A percentile compares a stretch with the other conserved stretches of the same genome.
Evolutionary conservation across 495 filamentous ascomycete species (phyloP).

Genomic region (Talaromyces liani): DNA sequence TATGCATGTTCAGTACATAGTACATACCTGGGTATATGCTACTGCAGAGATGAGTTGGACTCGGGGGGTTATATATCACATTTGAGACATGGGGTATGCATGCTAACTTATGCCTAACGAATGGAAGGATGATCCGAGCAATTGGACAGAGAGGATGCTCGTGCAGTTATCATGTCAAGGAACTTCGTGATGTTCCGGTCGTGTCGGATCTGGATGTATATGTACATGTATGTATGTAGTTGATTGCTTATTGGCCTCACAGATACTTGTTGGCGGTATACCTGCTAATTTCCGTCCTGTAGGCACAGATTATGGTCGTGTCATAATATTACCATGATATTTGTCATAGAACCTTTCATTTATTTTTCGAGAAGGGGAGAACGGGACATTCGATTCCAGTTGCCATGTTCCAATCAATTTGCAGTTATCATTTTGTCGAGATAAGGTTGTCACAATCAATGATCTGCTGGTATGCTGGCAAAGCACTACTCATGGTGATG

Average conservation of each 20-base stretch:
- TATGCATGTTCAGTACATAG: neutral
- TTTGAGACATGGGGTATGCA: neutral
- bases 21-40: neutral
- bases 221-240: neutral
- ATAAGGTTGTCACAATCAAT: no score
- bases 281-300: neutral
- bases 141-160: neutral
- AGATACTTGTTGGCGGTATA: neutral
- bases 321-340: neutral
- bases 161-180: neutral
- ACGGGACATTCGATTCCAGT: no score
- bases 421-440: no score
- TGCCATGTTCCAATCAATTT: no score
- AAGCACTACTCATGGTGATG: neutral
- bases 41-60: neutral
- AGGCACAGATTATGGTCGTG: neutral
- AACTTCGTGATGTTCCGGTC: neutral
- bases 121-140: neutral
- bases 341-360: neutral
- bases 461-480: neutral
- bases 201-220: neutral
- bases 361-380: neutral
- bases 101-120: neutral
- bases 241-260: neutral
- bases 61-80: neutral